Evolutionary conservation across 1,284 basidiomycete species (phyloP), one percentile per base, ranked within the genome.

Genomic region (Ceratobasidium theobromae): DNA sequence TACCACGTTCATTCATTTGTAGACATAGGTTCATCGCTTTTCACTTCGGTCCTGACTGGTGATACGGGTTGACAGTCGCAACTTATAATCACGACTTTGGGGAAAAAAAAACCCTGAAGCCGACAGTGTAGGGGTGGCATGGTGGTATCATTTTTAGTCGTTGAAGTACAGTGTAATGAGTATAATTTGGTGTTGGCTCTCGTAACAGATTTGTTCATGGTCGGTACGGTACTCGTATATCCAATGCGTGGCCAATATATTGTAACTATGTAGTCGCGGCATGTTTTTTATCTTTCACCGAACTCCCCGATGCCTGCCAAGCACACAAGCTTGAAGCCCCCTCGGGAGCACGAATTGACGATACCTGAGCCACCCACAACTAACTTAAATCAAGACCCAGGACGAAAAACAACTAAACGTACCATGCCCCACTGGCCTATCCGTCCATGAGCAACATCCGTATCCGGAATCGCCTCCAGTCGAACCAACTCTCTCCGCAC

Each of bases 401-500:
- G 45, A 43, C 25, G 3, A 30, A 25, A n/a, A 23, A 52, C 16
- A 57, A 33, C 57, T 11, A 21, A 54, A 66, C 64, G 25, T 51
- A 66, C 53, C 43, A 21, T 54, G 54, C 53, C 69, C 68, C 53
- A 62, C 41, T 64, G 49, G 27, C 48, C 68, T 27, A 67, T 45
- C 51, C 51, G 43, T 46, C 38, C 52, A 45, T 33, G 33, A 4
- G 30, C 66, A 18, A 67, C 80, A 58, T 83, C 82, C 60, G 85
- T 82, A 73, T 98, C 93, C 25, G 82, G 79, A 33, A 97, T 74
- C 28, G 74, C 73, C 72, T 94, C 90, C 25, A 98, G 77, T 48
- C 95, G 77, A 38, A 79, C 78, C 35, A 92, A 77, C 78, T 98
- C 95, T 69, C 85, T 80, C 64, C 94, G 80, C 32, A 95, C 78